Conservation (phyloP, 768 basidiomycete genomes). For the Psilocybe subaeruginosa region DNA sequence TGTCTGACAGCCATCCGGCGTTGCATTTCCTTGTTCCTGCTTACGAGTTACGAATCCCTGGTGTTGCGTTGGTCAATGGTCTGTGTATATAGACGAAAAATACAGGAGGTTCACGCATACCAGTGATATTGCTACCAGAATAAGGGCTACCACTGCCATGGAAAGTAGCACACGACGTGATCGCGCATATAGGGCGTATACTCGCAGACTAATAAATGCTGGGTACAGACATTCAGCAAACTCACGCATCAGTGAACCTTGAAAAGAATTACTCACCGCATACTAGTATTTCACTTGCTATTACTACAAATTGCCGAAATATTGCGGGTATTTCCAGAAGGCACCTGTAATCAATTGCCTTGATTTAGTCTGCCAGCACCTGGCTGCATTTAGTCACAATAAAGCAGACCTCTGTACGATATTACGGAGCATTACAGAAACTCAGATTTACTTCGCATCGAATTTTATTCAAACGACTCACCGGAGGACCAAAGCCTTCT, state of each 20-base stretch:
- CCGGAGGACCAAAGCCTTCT: too few species aligned
- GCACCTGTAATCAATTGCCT: too few species aligned
- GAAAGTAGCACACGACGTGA: background rate
- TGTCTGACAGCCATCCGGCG: background rate
- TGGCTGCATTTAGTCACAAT: too few species aligned
- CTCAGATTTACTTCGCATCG: too few species aligned
- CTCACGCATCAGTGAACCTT: background rate
- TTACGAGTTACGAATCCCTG: background rate
- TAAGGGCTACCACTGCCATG: background rate
- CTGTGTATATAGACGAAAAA: too few species aligned
- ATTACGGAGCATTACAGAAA: too few species aligned
- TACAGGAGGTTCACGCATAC: background rate
- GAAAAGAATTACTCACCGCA: background rate
- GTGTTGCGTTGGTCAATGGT: too few species aligned
- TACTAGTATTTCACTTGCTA: background rate
- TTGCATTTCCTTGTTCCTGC: background rate
- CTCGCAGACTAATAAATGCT: background rate
- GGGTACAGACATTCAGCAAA: background rate
- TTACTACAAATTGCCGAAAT: background rate
- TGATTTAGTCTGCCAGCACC: too few species aligned
- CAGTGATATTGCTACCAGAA: background rate
- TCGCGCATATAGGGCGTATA: background rate
- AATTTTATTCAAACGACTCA: too few species aligned
- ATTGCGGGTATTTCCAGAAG: background rate
- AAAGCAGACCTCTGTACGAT: too few species aligned